Evolutionary conservation across 495 filamentous ascomycete genomes (phyloP).

Genomic region (Hyaloscypha hepaticicola): DNA sequence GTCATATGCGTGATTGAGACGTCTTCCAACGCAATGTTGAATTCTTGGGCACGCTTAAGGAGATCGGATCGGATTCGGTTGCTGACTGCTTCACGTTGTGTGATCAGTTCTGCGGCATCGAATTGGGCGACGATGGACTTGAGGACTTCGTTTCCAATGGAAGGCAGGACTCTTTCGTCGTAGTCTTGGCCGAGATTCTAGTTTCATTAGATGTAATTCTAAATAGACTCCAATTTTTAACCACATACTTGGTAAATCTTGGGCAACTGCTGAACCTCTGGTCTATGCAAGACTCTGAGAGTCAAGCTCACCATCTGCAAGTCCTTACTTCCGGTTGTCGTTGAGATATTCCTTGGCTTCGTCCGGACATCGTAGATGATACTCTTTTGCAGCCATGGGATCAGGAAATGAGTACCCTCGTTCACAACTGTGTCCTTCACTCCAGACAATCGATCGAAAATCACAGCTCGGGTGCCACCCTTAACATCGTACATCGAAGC

Average conservation of each 20-base stretch:
- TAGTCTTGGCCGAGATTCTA: constrained; percentile 89
- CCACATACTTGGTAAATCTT: constrained; percentile 93
- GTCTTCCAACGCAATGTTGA: constrained; percentile 99
- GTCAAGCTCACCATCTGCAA: constrained; percentile 99
- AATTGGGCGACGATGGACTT: constrained; percentile 99
- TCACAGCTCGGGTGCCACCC: constrained; percentile 90
- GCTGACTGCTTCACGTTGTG: constrained; percentile 93
- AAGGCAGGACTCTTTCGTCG: constrained; percentile 98
- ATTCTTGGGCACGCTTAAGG: constrained; percentile 91
- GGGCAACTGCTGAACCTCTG: constrained; percentile 86
- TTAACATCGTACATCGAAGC: constrained; percentile 94
- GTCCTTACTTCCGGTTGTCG: constrained; percentile 98
- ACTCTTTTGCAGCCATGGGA: constrained; percentile 93
- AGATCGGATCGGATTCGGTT: constrained; percentile 95
- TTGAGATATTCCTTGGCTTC: constrained; percentile 93
- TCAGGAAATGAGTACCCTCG: constrained; percentile 95
- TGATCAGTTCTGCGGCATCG: constrained; percentile 99
- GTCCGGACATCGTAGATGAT: constrained; percentile 98
- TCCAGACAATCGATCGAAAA: constrained; percentile 92
- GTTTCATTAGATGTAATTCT: constrained; percentile 7
- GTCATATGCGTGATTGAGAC: constrained; percentile 99
- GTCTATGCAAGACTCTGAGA: constrained; percentile 89
- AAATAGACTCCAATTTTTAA: not conserved
- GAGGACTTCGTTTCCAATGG: constrained; percentile 99
- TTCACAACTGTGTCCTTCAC: constrained; percentile 90